Conservation (phyloP, 2,329 filamentous ascomycete genomes). For the Aspergillus fumigatus region DNA sequence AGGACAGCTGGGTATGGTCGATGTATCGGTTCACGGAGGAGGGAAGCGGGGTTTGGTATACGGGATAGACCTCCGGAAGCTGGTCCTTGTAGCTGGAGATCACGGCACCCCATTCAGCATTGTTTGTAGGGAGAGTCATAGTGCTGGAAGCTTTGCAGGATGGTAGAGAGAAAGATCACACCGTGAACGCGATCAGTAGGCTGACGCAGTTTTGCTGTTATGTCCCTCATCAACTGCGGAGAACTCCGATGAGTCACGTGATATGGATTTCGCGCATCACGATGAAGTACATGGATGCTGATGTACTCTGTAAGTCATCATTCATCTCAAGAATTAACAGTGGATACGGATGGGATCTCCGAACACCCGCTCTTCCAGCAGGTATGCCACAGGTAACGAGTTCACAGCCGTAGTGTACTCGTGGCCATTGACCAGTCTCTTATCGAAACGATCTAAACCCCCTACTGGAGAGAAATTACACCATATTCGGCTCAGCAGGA, state of each 20-base stretch:
- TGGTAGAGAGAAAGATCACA: not conserved
- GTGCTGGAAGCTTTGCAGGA: not conserved
- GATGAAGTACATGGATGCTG: not conserved
- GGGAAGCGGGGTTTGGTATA: slow-evolving; percentile 22
- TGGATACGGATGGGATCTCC: not conserved
- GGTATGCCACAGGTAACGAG: not conserved
- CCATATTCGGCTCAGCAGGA: not conserved
- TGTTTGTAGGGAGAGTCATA: slow-evolving; percentile 25
- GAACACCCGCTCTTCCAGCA: not conserved
- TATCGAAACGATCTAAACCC: not conserved
- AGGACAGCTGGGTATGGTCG: slow-evolving; percentile 40
- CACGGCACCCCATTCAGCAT: slow-evolving; percentile 31
- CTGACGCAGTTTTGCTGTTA: not conserved
- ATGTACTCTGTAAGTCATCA: not conserved
- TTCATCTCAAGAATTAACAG: not conserved
- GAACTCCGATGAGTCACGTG: slow-evolving; percentile 6
- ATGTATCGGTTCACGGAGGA: slow-evolving; percentile 32
- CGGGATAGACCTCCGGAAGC: slow-evolving; percentile 20
- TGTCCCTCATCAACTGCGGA: slow-evolving; percentile 1
- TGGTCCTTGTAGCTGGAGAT: slow-evolving; percentile 23
- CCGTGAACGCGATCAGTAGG: not conserved
- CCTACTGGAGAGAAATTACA: not conserved
- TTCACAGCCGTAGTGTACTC: not conserved
- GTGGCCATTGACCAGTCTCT: not conserved
- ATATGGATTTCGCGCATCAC: not conserved